Base-by-base conservation (phyloP, 805 yeast species). In the Sugiyamaella chiloensis region DNA sequence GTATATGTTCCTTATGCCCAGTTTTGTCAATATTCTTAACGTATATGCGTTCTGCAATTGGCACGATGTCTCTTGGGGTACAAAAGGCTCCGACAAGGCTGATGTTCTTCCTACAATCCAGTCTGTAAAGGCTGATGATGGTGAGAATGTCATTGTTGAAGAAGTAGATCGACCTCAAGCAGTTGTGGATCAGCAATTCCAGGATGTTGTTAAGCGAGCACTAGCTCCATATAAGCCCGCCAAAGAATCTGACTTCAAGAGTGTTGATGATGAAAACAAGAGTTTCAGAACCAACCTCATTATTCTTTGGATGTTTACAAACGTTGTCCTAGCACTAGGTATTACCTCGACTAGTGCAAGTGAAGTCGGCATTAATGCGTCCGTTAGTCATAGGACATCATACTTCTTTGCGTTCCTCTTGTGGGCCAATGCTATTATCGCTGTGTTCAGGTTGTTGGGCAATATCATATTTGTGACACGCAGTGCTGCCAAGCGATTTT, bases 31-130 rank as follows among this genome's bases (percentile, higher is more conserved):
- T 50, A 78, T 81, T 32, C 67, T 81, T 58, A 80, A 79, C 60
- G 82, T 81, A 42, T 81, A 79, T 62, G 84, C 86, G 1, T 81
- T 81, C 61, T 81, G 85, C 68, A 81, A 81, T 64, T 79, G 81
- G 68, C 85, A 81, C 60, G 86, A 81, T 64, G 77, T 81, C 41
- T 81, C 86, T 1, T 81, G 86, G 86, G 86, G 86, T 50, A 81
- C 86, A n/a, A 81, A 81, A 62, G 86, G 86, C 34, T 78, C 80
- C 36, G 84, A 64, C 44, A 62, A 59, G 2, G 79, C 80, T 4
- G 72, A 67, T 29, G 78, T 75, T 32, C 70, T 80, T 60, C 84
- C 85, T 44, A 73, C 67, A 1, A 80, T 77, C 9, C 64, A 63
- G 36, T 56, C 62, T 16, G 76, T 73, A 55, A 73, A 71, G 31